Percentiles rank a stretch among this genome's conserved stretches.
These are phyloP conservation scores for Candida tammaniensis DNA, from an alignment of 805 yeast species.

Conservation along the genomic window DNA sequence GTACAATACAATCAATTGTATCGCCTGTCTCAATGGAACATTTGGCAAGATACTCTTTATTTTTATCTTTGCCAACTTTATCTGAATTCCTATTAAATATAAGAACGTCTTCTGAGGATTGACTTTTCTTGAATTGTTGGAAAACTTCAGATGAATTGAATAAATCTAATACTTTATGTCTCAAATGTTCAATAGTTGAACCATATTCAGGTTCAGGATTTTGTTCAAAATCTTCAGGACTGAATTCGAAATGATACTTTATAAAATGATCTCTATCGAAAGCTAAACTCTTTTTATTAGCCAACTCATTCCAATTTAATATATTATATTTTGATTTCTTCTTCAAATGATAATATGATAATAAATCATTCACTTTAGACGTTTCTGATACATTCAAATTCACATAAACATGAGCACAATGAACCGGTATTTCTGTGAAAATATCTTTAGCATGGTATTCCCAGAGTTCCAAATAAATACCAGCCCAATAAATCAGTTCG, in stretches of 20 bases:
- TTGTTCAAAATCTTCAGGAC: constrained; percentile 72
- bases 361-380: constrained; percentile 16
- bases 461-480: constrained; percentile 43
- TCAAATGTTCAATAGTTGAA: constrained; percentile 60
- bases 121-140: constrained; percentile 14
- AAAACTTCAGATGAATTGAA: constrained; percentile 42
- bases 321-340: constrained; percentile 24
- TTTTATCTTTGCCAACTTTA: constrained; percentile 20
- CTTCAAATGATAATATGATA: constrained; percentile 28
- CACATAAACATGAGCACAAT: constrained; percentile 71
- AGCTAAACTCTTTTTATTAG: constrained; percentile 14
- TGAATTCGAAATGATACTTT: constrained; percentile 70
- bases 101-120: constrained; percentile 19
- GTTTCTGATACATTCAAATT: constrained; percentile 41
- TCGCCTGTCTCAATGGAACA: constrained; percentile 43
- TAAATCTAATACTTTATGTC: constrained; percentile 53
- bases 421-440: constrained; percentile 71
- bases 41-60: constrained; percentile 33
- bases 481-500: constrained; percentile 42
- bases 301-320: constrained; percentile 19
- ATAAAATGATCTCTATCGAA: constrained; percentile 28
- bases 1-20: constrained; percentile 30
- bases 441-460: constrained; percentile 56
- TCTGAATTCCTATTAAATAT: constrained; percentile 27
- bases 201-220: constrained; percentile 65